These are phyloP conservation scores for Sophora flavescens DNA, from an alignment of 306 rosid genomes.

Conservation along the genomic window DNA sequence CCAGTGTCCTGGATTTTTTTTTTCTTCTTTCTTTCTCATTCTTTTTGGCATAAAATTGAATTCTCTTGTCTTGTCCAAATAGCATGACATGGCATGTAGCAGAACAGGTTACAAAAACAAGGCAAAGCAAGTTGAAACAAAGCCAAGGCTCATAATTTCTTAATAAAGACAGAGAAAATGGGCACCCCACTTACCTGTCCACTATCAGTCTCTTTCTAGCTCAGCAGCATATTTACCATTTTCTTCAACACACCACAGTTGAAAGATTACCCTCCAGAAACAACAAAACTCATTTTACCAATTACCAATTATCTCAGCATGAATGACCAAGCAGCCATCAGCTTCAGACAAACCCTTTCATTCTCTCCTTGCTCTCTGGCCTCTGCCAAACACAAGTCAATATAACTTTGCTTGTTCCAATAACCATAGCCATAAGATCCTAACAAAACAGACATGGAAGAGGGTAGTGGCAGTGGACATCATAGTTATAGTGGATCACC, in stretches of 20 bases:
- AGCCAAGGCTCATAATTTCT: conserved; percentile 44
- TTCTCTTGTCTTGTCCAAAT: conserved; percentile 29
- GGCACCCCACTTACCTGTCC: conserved; percentile 49
- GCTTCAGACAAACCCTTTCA: conserved; percentile 42
- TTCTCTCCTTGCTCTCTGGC: conserved; percentile 18
- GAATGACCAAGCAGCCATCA: conserved; percentile 10
- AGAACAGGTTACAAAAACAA: conserved; percentile 29
- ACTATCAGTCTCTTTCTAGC: conserved; percentile 46
- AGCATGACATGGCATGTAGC: conserved; percentile 34
- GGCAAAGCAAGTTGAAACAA: conserved; percentile 41
- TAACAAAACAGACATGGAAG: conserved; percentile 59
- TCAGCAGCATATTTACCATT: conserved; percentile 49
- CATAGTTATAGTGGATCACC: conserved; percentile 64
- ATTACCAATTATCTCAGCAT: conserved; percentile 39
- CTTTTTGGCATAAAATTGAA: conserved; percentile 29
- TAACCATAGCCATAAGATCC: conserved; percentile 50
- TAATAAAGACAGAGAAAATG: conserved; percentile 50
- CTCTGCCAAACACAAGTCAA: conserved; percentile 35
- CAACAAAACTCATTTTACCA: conserved; percentile 21
- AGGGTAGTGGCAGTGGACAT: conserved; percentile 47
- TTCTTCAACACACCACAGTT: conserved; percentile 9
- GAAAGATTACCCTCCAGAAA: conserved; percentile 14
- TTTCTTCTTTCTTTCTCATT: conserved; percentile 26
- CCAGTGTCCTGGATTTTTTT: not conserved
- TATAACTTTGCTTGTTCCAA: conserved; percentile 24